phyloP scores from a whole-genome alignment of 805 yeast species.

The Lipomyces japonicus region DNA sequence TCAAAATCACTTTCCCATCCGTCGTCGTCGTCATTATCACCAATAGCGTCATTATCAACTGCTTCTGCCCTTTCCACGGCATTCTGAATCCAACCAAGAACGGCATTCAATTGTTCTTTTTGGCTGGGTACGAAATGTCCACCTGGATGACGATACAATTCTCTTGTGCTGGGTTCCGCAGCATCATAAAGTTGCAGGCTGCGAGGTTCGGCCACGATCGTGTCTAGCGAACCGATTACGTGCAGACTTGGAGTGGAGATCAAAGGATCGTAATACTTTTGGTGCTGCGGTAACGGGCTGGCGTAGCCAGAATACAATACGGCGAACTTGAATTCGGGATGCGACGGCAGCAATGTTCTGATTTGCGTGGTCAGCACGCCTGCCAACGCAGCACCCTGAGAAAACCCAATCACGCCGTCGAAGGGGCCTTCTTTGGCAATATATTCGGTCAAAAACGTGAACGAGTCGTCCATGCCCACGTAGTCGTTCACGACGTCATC shows the following conservation, averaged over 20 bases:
- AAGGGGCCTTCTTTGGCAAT: conserved; percentile 71
- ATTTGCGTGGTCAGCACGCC: conserved; percentile 64
- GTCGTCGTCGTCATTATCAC: conserved; percentile 26
- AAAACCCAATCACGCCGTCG: conserved; percentile 84
- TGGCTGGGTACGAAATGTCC: conserved; percentile 96
- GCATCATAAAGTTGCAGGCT: conserved; percentile 56
- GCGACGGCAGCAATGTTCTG: conserved; percentile 51
- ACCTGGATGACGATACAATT: conserved; percentile 77
- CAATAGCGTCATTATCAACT: conserved; percentile 2
- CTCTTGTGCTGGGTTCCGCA: conserved; percentile 46
- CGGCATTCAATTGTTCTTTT: conserved; percentile 46
- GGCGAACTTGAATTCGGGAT: conserved; percentile 61
- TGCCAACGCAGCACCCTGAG: conserved; percentile 90
- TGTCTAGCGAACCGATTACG: conserved; percentile 80
- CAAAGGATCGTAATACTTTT: conserved; percentile 35
- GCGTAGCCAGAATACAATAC: conserved; percentile 66
- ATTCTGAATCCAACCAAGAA: conserved; percentile 33
- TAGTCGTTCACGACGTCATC: conserved; percentile 39
- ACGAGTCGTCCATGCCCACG: conserved; percentile 42
- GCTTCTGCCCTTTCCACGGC: conserved; percentile 7
- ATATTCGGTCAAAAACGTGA: conserved; percentile 51
- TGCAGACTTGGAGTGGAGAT: conserved; percentile 55
- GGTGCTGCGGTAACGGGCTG: conserved; percentile 32
- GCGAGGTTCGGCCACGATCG: conserved; percentile 74
- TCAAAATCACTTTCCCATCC: conserved; percentile 41